Evolutionary conservation across 768 basidiomycete genomes (phyloP).

Genomic region (Mycena sanguinolenta): DNA sequence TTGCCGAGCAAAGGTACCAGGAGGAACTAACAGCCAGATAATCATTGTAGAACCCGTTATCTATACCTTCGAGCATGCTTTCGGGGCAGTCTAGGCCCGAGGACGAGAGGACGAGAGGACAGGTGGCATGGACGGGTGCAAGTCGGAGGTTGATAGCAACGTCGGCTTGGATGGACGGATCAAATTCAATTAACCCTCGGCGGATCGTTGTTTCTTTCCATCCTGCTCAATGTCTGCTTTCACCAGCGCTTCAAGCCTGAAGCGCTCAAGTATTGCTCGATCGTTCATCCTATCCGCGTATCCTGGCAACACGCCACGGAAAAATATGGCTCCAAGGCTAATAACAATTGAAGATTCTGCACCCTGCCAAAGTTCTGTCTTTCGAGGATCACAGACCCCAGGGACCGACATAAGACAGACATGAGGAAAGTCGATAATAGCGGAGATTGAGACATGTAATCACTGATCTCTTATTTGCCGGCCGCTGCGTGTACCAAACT

Average conservation of each 20-base stretch:
- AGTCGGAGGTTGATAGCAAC: not conserved
- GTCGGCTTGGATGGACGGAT: constrained; percentile 18
- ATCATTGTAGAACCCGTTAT: not conserved
- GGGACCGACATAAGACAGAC: constrained; percentile 26
- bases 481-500: not conserved
- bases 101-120: not conserved
- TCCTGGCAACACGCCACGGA: constrained; percentile 12
- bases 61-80: no score
- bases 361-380: constrained; percentile 11
- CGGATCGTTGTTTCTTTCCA: no score
- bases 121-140: not conserved
- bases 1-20: not conserved
- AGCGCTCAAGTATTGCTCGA: not conserved
- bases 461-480: constrained; percentile 20
- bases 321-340: constrained; percentile 3
- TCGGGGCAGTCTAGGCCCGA: no score
- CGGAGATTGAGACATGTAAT: constrained; percentile 21
- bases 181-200: constrained; percentile 29
- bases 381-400: constrained; percentile 28
- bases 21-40: constrained; percentile 18
- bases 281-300: constrained; percentile 18
- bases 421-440: constrained; percentile 13
- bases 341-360: constrained; percentile 13
- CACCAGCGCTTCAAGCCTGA: not conserved
- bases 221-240: not conserved